phyloP scores from a whole-genome alignment of 768 basidiomycete genomes.

The Pleurotus giganteus region DNA sequence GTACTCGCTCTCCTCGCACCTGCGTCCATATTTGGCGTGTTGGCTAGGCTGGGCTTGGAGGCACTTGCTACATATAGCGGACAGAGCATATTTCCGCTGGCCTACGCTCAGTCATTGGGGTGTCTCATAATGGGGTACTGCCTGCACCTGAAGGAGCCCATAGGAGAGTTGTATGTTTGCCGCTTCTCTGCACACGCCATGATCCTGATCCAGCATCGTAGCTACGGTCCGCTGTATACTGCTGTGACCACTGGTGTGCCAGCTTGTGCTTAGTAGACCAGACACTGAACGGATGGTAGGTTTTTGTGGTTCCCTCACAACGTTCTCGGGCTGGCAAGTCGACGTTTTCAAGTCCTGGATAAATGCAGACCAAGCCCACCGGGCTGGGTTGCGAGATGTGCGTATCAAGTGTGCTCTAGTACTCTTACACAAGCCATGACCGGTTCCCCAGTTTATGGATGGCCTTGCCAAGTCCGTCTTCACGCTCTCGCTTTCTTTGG shows the following conservation, averaged over 20 bases:
- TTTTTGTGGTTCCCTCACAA: constrained; percentile 95
- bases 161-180: constrained; percentile 68
- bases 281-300: constrained; percentile 37
- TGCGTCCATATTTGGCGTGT: constrained; percentile 80
- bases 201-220: constrained; percentile 27
- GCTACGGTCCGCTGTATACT: constrained; percentile 87
- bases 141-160: constrained; percentile 64
- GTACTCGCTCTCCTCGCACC: constrained; percentile 75
- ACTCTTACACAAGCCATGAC: constrained; percentile 9
- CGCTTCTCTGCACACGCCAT: not conserved
- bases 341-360: constrained; percentile 86
- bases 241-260: constrained; percentile 78
- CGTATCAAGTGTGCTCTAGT: constrained; percentile 25
- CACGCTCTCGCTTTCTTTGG: constrained; percentile 75
- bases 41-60: constrained; percentile 76
- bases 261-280: not conserved
- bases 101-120: constrained; percentile 84
- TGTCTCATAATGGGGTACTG: constrained; percentile 91
- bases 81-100: constrained; percentile 72
- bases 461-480: constrained; percentile 79
- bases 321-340: constrained; percentile 94
- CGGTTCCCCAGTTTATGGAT: constrained; percentile 69
- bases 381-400: constrained; percentile 73
- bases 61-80: constrained; percentile 77
- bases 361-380: constrained; percentile 53